Evolutionary conservation across 306 rosid species (phyloP).

Genomic region (Hippophae gyantsensis): DNA sequence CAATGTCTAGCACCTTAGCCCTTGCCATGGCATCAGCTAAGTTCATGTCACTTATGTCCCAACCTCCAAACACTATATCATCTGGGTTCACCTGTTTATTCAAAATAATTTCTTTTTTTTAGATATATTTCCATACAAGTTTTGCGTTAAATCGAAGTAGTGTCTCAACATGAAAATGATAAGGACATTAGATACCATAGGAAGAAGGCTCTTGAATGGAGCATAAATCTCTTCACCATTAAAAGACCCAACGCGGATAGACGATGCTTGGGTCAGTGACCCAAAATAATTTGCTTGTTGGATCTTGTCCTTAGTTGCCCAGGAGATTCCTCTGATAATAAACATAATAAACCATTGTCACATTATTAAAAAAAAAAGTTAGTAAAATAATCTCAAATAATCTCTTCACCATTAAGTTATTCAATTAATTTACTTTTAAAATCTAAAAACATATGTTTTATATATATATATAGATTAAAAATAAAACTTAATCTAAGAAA

Average conservation of each 20-base stretch:
- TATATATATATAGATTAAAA: no score
- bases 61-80: slow-evolving; percentile 88
- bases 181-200: slow-evolving; percentile 47
- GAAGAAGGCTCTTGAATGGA: slow-evolving; percentile 91
- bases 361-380: background rate
- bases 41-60: slow-evolving; percentile 97
- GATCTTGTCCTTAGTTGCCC: slow-evolving; percentile 96
- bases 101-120: background rate
- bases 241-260: slow-evolving; percentile 84
- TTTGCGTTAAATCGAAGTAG: no score
- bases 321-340: slow-evolving; percentile 75
- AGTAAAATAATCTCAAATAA: background rate
- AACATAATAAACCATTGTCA: slow-evolving; percentile 6
- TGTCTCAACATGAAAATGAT: background rate
- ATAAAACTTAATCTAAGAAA: no score
- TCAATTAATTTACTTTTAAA: no score
- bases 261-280: slow-evolving; percentile 83
- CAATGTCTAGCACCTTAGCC: slow-evolving; percentile 89
- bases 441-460: no score
- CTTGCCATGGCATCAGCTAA: slow-evolving; percentile 93
- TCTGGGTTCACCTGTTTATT: slow-evolving; percentile 77
- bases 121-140: no score
- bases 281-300: slow-evolving; percentile 95
- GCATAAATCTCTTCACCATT: slow-evolving; percentile 93
- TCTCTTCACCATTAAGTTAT: no score